phyloP scores from a whole-genome alignment of 495 filamentous ascomycete genomes.

The Penicillium goetzii region DNA sequence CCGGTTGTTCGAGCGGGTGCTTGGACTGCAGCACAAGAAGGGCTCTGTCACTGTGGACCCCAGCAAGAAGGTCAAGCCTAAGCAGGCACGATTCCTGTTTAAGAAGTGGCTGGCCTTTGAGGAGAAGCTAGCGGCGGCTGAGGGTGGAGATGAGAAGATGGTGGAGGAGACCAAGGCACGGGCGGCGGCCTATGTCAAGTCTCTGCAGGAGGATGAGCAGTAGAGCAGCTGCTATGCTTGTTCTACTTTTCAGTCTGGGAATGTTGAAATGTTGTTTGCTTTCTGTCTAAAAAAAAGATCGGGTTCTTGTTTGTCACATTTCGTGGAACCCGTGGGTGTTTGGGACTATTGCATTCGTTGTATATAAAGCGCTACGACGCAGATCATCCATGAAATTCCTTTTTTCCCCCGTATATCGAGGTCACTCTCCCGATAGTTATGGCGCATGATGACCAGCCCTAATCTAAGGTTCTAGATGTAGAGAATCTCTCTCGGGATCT shows the following conservation, averaged over 20 bases:
- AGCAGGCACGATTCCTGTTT: slow-evolving; percentile 79
- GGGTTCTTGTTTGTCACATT: slow-evolving; percentile 17
- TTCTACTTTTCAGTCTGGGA: neutral
- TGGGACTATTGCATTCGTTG: slow-evolving; percentile 37
- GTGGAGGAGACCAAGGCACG: slow-evolving; percentile 72
- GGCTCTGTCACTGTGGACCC: slow-evolving; percentile 41
- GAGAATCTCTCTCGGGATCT: neutral
- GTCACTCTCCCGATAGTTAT: neutral
- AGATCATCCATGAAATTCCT: slow-evolving; percentile 26
- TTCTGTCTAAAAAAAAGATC: slow-evolving; percentile 26
- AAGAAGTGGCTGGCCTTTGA: slow-evolving; percentile 83
- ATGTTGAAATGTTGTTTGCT: slow-evolving; percentile 3
- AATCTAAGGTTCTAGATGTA: neutral
- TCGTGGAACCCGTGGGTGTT: slow-evolving; percentile 33
- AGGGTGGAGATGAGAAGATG: slow-evolving; percentile 67
- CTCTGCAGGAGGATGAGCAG: slow-evolving; percentile 52
- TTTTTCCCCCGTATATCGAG: slow-evolving; percentile 9
- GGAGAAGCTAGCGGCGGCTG: slow-evolving; percentile 54
- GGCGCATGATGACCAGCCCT: neutral
- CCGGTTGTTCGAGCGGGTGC: slow-evolving; percentile 79
- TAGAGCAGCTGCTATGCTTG: slow-evolving; percentile 1
- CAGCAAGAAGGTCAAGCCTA: slow-evolving; percentile 61
- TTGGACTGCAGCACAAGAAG: slow-evolving; percentile 59
- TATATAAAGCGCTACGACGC: slow-evolving; percentile 35
- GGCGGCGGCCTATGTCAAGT: slow-evolving; percentile 69